Evolutionary conservation across 2,329 filamentous ascomycete genomes (phyloP).

Genomic region (Gnomoniopsis sp.): DNA sequence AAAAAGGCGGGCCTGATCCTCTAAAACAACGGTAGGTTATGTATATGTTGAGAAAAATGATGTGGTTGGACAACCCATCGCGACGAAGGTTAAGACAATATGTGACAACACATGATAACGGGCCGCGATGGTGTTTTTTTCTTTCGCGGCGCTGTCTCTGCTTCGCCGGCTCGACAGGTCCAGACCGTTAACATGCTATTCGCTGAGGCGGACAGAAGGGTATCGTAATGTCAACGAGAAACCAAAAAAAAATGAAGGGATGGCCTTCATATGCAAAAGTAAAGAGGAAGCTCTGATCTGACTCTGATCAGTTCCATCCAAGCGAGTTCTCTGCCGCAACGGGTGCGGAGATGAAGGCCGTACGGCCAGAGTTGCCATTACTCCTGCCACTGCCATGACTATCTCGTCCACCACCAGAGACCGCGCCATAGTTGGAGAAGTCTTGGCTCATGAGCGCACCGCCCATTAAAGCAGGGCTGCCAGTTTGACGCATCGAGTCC

Average conservation of each 20-base stretch:
- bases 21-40: constrained; percentile 22
- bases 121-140: constrained; percentile 1
- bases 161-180: constrained; percentile 22
- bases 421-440: constrained; percentile 51
- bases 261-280: constrained; percentile 19
- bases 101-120: constrained; percentile 16
- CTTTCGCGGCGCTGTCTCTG: constrained; percentile 1
- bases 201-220: constrained; percentile 34
- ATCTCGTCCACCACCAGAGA: constrained; percentile 42
- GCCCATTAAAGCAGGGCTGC: constrained; percentile 65
- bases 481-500: constrained; percentile 52
- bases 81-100: constrained; percentile 18
- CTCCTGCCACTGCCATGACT: constrained; percentile 65
- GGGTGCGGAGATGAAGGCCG: constrained; percentile 76
- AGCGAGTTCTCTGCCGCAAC: constrained; percentile 93
- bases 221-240: constrained; percentile 37
- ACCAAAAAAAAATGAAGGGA: constrained; percentile 26
- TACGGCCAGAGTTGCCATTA: constrained; percentile 52
- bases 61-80: constrained; percentile 9
- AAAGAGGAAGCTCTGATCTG: constrained; percentile 22
- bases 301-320: constrained; percentile 79
- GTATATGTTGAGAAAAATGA: constrained; percentile 7
- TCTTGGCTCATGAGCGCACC: constrained; percentile 60
- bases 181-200: constrained; percentile 26
- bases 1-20: constrained; percentile 28